Base-by-base conservation (phyloP, 371 early-diverging fungal genomes). In the Sporodiniella umbellata region DNA sequence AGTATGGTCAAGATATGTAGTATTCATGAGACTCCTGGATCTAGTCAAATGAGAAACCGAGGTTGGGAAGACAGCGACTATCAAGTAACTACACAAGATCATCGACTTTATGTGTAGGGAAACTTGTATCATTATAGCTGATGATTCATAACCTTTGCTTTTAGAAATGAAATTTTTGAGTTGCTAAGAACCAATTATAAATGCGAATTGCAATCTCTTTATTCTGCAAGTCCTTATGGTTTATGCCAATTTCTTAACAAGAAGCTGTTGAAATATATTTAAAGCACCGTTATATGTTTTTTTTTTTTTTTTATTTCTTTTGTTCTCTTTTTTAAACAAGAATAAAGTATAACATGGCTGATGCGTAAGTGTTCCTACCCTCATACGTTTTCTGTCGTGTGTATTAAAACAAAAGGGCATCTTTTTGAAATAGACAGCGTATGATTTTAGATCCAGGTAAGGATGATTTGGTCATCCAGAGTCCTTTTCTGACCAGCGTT, bases 401-500 rank as follows among this genome's bases (percentile, higher is more conserved):
- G 12, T 11, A 14, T 15, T 11, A n/a, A 35, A 8, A 35, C n/a
- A n/a, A n/a, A n/a, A 14, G 4, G 8, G 4, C 4, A 0, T 35
- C 15, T n/a, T n/a, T 35, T 8, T 37, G 7, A 1, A n/a, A 48
- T 45, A 72, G 72, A 51, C 83, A 84, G 53, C 62, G 70, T 39
- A 83, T 86, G 86, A 75, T 81, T 50, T 63, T 86, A 47, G 86
- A 86, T 68, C 86, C 86, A 55, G 79, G 76, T 76, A 71, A 33
- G 19, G 17, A 14, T 23, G 18, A 31, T 42, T 19, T 18, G n/a
- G 4, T 8, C 21, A 19, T n/a, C 30, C n/a, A 8, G 33, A 2
- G 21, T 33, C 15, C 12, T 45, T 17, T 17, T 35, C 47, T 14
- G 40, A n/a, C 12, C 43, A 15, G 35, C 21, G 22, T 25, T 42